These are phyloP conservation scores for Phalaenopsis equestris DNA, from an alignment of 106 monocot species.

Conservation along the genomic window DNA sequence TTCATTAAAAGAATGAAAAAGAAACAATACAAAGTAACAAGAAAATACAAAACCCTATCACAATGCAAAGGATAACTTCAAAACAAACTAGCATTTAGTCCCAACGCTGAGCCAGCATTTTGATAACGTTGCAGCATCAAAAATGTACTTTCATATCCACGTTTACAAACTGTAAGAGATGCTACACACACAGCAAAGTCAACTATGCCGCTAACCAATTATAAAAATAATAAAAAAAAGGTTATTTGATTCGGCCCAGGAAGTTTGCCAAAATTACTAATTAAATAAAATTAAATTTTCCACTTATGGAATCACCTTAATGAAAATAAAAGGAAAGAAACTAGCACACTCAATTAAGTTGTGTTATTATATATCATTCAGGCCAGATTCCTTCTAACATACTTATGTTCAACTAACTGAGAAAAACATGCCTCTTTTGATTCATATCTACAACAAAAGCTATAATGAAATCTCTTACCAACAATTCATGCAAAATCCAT, in stretches of 20 bases:
- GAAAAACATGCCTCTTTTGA: neutral
- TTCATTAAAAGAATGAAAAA: neutral
- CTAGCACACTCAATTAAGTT: neutral
- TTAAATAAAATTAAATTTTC: neutral
- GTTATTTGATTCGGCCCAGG: neutral
- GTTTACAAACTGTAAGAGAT: too few species aligned
- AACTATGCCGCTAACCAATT: too few species aligned
- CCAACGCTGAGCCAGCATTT: too few species aligned
- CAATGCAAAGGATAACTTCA: neutral
- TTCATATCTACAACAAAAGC: neutral
- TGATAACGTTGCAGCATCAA: too few species aligned
- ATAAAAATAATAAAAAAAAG: neutral
- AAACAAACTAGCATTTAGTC: too few species aligned
- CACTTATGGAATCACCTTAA: neutral
- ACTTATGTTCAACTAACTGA: neutral
- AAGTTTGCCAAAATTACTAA: neutral
- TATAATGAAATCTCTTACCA: neutral
- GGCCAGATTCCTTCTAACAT: neutral
- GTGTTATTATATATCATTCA: neutral
- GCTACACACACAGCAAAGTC: too few species aligned
- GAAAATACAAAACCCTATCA: neutral
- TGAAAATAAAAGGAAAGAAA: neutral
- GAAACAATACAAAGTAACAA: neutral
- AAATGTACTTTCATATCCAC: too few species aligned
- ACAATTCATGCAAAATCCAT: neutral